Conservation (phyloP, 257 asterid genomes). For the Solanum clarkiae region DNA sequence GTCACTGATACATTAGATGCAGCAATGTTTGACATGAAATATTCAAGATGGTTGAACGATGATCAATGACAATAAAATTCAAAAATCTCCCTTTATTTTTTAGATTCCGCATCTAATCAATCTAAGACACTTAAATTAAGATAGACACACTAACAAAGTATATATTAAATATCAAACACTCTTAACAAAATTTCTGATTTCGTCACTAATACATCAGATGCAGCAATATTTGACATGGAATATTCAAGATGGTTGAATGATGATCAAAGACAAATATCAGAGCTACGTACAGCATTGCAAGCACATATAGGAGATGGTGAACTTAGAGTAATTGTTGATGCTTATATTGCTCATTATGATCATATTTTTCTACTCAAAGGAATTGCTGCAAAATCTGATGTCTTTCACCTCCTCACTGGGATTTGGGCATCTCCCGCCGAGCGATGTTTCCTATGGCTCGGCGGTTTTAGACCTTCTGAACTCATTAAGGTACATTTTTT, state of each 20-base stretch:
- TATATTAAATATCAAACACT: too few species aligned
- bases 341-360: constrained; percentile 66
- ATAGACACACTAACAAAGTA: too few species aligned
- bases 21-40: constrained; percentile 83
- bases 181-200: not conserved
- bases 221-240: constrained; percentile 85
- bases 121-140: too few species aligned
- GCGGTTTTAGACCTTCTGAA: constrained; percentile 88
- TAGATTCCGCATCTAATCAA: too few species aligned
- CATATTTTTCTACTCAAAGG: constrained; percentile 67
- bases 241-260: constrained; percentile 90
- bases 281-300: constrained; percentile 74
- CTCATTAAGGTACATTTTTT: constrained; percentile 44
- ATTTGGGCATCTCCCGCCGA: constrained; percentile 88
- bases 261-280: constrained; percentile 68
- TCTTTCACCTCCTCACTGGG: constrained; percentile 77
- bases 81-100: too few species aligned
- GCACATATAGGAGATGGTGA: constrained; percentile 67
- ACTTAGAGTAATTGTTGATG: constrained; percentile 57
- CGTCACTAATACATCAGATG: constrained; percentile 28
- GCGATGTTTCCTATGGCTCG: constrained; percentile 94
- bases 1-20: constrained; percentile 32
- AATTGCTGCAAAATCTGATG: constrained; percentile 71
- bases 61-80: constrained; percentile 42
- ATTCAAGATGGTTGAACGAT: constrained; percentile 85